Evolutionary conservation across 768 basidiomycete species (phyloP), one percentile per base, ranked within the genome.

Genomic region (Boletales sp.): DNA sequence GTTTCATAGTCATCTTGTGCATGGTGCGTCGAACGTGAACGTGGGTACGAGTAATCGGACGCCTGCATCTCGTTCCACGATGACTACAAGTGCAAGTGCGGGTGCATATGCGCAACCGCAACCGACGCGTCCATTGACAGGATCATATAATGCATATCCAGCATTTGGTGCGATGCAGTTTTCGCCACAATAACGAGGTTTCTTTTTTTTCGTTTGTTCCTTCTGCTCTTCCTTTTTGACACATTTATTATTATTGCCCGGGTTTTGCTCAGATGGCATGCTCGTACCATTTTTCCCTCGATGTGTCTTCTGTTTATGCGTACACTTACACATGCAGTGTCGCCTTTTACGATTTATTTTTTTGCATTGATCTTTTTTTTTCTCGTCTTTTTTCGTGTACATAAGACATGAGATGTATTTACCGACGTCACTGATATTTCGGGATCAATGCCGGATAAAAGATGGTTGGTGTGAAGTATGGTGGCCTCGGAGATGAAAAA

Each of bases 151-250:
- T 15, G 31, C 53, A 24, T 62, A 64, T 48, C 19, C 60, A 13
- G 50, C 50, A 24, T 62, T 60, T 19, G 43, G 56, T 13, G 34
- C 60, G 36, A 66, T 64, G 58, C 68, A 56, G 29, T 68, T 60
- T 47, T 52, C 52, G 8, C 46, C 55, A 8, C 50, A 53, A 24
- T 57, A 21, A 54, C 19, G 5, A 13, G 30, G n/a, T 18, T 30
- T 14, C 30, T 8, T 21, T 21, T 21, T n/a, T 32, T 29, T 34
- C 34, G 18, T 31, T 34, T 45, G 6, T 37, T 40, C 15, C 21
- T 18, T 41, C 36, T 8, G 24, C 13, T 21, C 14, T 27, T 27
- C 24, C 24, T 19, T 37, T 48, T 50, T 46, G 42, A 49, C 46
- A 34, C 18, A 5, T 24, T 21, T 63, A 65, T 65, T 54, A 7